Evolutionary conservation across 306 rosid genomes (phyloP).

Genomic region (cucumber (Cucumis sativus)): Cucumber_9930_V3 NC_026659.2:2541501-2542000

Average conservation of each 20-base stretch:
- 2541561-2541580: slow-evolving; percentile 1
- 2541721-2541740: background rate
- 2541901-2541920: background rate
- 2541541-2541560: background rate
- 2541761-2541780: slow-evolving; percentile 1
- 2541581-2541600: background rate
- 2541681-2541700: background rate
- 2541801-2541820: background rate
- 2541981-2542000: background rate
- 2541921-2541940: too few relatives aligned
- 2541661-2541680: slow-evolving; percentile 6
- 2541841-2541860: background rate
- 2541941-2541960: background rate
- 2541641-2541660: background rate
- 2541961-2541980: background rate
- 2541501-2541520: background rate
- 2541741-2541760: background rate
- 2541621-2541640: background rate
- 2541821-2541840: background rate
- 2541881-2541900: background rate
- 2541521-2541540: background rate
- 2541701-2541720: background rate
- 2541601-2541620: background rate
- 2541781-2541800: background rate
- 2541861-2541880: background rate